phyloP scores from a whole-genome alignment of 2,329 filamentous ascomycete genomes.

The Teratosphaeria nubilosa region DNA sequence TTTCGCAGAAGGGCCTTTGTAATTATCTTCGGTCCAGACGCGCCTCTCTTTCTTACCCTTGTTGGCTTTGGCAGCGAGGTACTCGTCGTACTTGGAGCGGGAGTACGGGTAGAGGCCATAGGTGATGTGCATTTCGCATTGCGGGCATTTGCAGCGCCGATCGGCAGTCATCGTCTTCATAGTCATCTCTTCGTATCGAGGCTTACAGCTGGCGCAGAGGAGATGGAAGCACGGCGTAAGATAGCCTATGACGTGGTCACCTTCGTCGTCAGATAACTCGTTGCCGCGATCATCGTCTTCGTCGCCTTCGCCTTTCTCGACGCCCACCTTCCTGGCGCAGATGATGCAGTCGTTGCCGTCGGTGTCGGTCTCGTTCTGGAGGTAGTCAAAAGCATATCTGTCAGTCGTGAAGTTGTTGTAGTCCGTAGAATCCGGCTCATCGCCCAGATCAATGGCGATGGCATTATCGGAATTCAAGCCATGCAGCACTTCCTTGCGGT shows the following conservation, averaged over 20 bases:
- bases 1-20: constrained; percentile 84
- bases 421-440: constrained; percentile 49
- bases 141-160: constrained; percentile 51
- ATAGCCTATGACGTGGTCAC: constrained; percentile 57
- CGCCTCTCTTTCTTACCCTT: constrained; percentile 44
- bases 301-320: constrained; percentile 46
- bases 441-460: constrained; percentile 81
- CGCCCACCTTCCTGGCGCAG: constrained; percentile 54
- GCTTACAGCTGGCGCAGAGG: constrained; percentile 66
- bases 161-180: constrained; percentile 26
- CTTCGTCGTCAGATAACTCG: constrained; percentile 45
- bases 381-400: constrained; percentile 73
- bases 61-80: constrained; percentile 45
- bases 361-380: constrained; percentile 73
- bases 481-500: constrained; percentile 61
- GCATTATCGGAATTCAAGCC: constrained; percentile 60
- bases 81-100: constrained; percentile 40
- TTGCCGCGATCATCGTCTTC: constrained; percentile 41
- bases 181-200: constrained; percentile 40
- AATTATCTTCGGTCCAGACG: constrained; percentile 48
- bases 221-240: constrained; percentile 85
- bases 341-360: constrained; percentile 62
- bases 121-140: constrained; percentile 56
- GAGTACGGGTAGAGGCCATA: constrained; percentile 60
- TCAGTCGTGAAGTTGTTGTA: constrained; percentile 50